Evolutionary conservation across 441 rosid genomes (phyloP), one percentile per base, ranked within the genome.

Genomic region (Syzygium syzygioides): DNA sequence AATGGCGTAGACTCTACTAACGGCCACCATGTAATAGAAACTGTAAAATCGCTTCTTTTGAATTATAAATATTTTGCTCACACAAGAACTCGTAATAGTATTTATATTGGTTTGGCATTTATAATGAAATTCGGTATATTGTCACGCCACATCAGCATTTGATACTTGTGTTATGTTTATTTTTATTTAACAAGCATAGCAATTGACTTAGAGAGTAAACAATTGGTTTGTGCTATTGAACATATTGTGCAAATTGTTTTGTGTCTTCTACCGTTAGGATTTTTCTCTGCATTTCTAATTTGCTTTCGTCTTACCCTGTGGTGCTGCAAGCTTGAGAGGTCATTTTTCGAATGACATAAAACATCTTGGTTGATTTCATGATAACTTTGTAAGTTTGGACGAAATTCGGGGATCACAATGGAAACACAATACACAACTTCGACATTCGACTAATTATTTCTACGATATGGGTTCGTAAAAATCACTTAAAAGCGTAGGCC

Each of bases 31-130:
- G 8, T 17, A 32, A 66, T 66, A 30, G 9, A 17, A 64, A 17
- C 0, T 7, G 4, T 14, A 32, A 62, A 3, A 62, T n/a, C 1
- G 1, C n/a, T 62, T 66, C 20, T 0, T 66, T 41, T 66, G 4
- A 17, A 8, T 66, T 66, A 32, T 9, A 18, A 17, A 32, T 32
- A 17, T 18, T 66, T 32, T 32, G 79, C 79, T 32, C 13, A 0
- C 25, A 17, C 45, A 66, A 9, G 25, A 66, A 66, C 3, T 66
- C 25, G 9, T 32, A 4, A 1, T 32, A 32, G 14, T 66, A 64
- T 15, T 64, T 8, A 30, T 64, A 30, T 30, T 30, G 76, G 34
- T n/a, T 12, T 14, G 34, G 18, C 34, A 60, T 62, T 62, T n/a
- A 14, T 6, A n/a, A n/a, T n/a, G 19, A 62, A 62, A n/a, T n/a